phyloP scores from a whole-genome alignment of 208 protist genomes.

The Acanthamoeba castellanii region DNA sequence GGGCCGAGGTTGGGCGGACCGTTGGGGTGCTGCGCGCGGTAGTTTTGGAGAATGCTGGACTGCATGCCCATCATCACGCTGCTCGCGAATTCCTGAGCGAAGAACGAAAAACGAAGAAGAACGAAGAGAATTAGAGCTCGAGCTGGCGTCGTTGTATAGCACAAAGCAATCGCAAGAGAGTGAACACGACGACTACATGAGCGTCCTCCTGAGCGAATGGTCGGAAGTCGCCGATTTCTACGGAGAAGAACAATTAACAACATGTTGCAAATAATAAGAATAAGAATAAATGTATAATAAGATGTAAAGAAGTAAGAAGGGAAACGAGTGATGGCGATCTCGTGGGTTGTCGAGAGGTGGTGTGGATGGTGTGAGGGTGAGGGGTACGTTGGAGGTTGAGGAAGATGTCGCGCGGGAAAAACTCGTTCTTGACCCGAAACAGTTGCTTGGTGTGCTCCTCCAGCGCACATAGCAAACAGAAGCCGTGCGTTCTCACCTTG shows the following conservation, averaged over 20 bases:
- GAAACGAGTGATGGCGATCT: neutral
- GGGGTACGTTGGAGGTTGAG: constrained; percentile 43
- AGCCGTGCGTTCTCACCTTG: neutral
- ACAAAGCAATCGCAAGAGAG: no score
- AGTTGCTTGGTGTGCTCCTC: constrained; percentile 51
- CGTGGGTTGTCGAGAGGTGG: neutral
- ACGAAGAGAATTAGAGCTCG: neutral
- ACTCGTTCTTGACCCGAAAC: constrained; percentile 53
- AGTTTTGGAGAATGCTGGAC: constrained; percentile 41
- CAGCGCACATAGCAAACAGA: constrained; percentile 37
- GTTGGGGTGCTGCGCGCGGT: neutral
- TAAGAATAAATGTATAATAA: neutral
- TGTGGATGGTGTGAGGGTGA: neutral
- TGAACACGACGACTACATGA: no score
- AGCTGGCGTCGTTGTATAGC: neutral
- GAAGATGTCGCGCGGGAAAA: constrained; percentile 62
- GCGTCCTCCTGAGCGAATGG: constrained; percentile 72
- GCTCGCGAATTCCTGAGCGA: constrained; percentile 26
- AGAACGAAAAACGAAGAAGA: neutral
- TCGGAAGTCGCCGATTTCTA: constrained; percentile 67
- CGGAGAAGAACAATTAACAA: neutral
- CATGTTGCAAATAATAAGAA: neutral
- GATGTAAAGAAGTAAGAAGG: neutral
- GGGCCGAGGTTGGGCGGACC: neutral
- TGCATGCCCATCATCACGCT: constrained; percentile 56